These are phyloP conservation scores for Kentomonas sorsogonicus DNA, from an alignment of 208 protist genomes.

Conservation along the genomic window DNA sequence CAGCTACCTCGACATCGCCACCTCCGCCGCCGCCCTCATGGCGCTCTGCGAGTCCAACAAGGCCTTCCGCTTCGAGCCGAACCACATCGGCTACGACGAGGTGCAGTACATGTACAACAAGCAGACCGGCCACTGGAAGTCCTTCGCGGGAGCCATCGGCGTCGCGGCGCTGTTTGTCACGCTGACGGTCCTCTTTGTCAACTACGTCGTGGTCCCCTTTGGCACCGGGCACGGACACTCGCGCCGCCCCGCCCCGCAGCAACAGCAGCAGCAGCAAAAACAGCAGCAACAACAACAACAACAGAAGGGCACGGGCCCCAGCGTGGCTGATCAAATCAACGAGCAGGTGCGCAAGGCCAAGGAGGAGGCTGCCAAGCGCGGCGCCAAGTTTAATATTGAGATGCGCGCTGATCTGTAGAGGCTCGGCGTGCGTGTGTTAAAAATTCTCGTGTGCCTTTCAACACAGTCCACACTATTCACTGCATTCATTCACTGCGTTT, in stretches of 20 bases:
- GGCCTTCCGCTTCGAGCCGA: constrained; percentile 26
- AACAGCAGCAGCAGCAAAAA: constrained; percentile 8
- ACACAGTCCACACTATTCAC: too few relatives aligned
- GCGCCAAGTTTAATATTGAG: constrained; percentile 19
- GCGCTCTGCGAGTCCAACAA: constrained; percentile 44
- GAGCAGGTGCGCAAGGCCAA: constrained; percentile 13
- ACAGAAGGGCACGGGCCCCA: neutral
- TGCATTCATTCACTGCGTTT: too few relatives aligned
- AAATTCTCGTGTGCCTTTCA: too few relatives aligned
- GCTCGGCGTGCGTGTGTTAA: too few relatives aligned
- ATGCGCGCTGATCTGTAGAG: constrained; percentile 16
- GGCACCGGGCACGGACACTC: constrained; percentile 8
- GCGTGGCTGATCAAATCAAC: neutral
- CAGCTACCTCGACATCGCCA: constrained; percentile 27
- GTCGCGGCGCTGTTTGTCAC: constrained; percentile 37
- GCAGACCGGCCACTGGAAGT: constrained; percentile 12
- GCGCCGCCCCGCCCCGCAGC: constrained; percentile 2
- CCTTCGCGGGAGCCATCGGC: neutral
- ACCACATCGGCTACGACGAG: constrained; percentile 64
- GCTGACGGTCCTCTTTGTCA: constrained; percentile 20
- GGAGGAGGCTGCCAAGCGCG: constrained; percentile 23
- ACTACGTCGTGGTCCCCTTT: constrained; percentile 14
- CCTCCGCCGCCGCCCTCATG: constrained; percentile 38
- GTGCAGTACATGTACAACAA: constrained; percentile 22
- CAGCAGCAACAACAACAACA: constrained; percentile 13